Conservation (phyloP, 2,329 filamentous ascomycete species). For the Fusarium decemcellulare region DNA sequence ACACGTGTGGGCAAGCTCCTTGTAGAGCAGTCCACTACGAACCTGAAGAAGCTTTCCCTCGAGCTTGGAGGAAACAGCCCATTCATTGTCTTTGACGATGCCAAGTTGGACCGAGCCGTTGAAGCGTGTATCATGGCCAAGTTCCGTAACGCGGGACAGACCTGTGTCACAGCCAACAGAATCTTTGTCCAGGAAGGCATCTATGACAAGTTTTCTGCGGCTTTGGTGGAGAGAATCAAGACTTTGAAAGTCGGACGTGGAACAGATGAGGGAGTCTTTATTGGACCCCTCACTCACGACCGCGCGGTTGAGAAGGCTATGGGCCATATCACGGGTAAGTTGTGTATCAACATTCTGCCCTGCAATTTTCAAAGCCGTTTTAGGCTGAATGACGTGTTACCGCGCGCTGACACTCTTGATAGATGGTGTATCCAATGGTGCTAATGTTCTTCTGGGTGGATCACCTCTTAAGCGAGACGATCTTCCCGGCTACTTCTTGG, state of each 20-base stretch:
- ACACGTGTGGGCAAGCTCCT: neutral
- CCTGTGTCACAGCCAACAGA: slow-evolving; percentile 59
- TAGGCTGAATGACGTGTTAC: no score
- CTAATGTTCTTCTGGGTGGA: neutral
- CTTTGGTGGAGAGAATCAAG: slow-evolving; percentile 64
- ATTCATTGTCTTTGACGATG: slow-evolving; percentile 15
- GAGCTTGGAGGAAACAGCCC: slow-evolving; percentile 25
- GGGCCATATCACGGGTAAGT: slow-evolving; percentile 63
- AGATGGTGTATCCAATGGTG: neutral
- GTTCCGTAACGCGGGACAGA: neutral
- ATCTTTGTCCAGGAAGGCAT: slow-evolving; percentile 71
- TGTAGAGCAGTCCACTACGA: neutral
- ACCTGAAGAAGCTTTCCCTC: neutral
- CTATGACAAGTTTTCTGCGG: slow-evolving; percentile 67
- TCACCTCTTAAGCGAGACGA: neutral
- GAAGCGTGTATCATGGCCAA: neutral
- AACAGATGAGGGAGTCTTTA: slow-evolving; percentile 66
- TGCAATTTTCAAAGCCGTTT: no score
- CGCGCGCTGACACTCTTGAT: neutral
- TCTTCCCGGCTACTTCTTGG: slow-evolving; percentile 69
- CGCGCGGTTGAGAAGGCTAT: slow-evolving; percentile 73
- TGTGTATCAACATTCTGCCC: neutral
- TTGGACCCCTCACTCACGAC: slow-evolving; percentile 74
- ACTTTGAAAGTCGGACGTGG: slow-evolving; percentile 69
- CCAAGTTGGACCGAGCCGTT: neutral